phyloP scores from a whole-genome alignment of 345 rosid species.

The Combretum micranthum region DNA sequence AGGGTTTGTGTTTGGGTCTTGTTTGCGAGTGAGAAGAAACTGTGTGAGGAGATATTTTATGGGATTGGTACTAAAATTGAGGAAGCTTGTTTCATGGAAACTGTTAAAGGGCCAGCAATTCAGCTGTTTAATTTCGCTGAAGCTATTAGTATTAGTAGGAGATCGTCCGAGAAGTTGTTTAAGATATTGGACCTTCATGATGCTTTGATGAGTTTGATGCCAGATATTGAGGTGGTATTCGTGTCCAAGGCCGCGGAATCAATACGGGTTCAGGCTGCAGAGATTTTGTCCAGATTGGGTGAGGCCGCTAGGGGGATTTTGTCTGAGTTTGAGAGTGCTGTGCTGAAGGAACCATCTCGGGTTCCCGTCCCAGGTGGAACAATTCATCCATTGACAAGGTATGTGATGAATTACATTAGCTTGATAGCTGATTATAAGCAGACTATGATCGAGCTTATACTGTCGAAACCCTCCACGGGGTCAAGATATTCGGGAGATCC shows the following conservation, averaged over 20 bases:
- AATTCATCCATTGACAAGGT: slow-evolving; percentile 90
- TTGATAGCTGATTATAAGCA: slow-evolving; percentile 87
- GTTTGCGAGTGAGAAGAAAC: slow-evolving; percentile 77
- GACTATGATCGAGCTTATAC: slow-evolving; percentile 61
- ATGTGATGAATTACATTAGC: slow-evolving; percentile 91
- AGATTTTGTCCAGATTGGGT: slow-evolving; percentile 72
- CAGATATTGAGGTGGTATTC: slow-evolving; percentile 76
- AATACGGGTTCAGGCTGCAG: slow-evolving; percentile 61
- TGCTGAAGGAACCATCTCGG: slow-evolving; percentile 64
- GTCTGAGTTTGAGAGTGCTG: slow-evolving; percentile 77
- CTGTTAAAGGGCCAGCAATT: slow-evolving; percentile 68
- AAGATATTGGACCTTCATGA: slow-evolving; percentile 89
- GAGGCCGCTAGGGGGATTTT: slow-evolving; percentile 85
- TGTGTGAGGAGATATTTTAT: slow-evolving; percentile 78
- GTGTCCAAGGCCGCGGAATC: slow-evolving; percentile 49
- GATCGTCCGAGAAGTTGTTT: slow-evolving; percentile 91
- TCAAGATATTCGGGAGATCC: slow-evolving; percentile 71
- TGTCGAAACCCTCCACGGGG: slow-evolving; percentile 71
- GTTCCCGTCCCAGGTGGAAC: slow-evolving; percentile 90
- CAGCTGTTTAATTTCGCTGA: slow-evolving; percentile 84
- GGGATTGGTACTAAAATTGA: slow-evolving; percentile 57
- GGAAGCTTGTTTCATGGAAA: slow-evolving; percentile 81
- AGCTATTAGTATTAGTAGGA: slow-evolving; percentile 77
- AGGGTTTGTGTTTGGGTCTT: slow-evolving; percentile 65
- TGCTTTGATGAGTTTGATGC: slow-evolving; percentile 54